Base-by-base conservation (phyloP, 768 basidiomycete species). In the Boletus sp. region DNA sequence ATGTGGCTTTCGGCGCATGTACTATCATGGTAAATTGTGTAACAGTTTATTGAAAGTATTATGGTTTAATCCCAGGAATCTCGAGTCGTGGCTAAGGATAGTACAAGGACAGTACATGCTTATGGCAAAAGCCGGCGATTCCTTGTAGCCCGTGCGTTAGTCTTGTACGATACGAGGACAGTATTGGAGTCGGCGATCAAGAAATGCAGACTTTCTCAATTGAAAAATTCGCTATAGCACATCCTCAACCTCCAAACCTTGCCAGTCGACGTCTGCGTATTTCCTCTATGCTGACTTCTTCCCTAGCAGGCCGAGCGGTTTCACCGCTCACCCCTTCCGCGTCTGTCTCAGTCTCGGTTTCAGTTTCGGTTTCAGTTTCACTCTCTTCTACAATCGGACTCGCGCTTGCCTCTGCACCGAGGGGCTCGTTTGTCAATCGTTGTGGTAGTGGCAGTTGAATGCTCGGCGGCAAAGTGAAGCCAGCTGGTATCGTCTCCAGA, bases 241-340 rank as follows among this genome's bases (percentile, higher is more conserved):
- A 28, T 39, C 24, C 30, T 73, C 64, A 83, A 33, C 75, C 74
- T 17, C 83, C 87, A 70, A 92, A 92, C 58, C 79, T 79, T 7
- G 84, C 87, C 54, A 87, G 68, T 47, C 89, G 74, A 66, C 82
- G 80, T 65, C 77, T 76, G 41, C 89, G 79, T 57, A 92, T 80
- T 64, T 88, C 87, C 52, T 91, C 90, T 35, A 88, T 62, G 59
- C 75, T 81, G 9, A 80, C 76, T 46, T 75, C 66, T 55, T 77
- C 77, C 41, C 65, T 63, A 41, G 64, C 55, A 28, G 45, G 55
- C 32, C 60, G 62, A 20, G 65, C 4, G 2, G 40, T 18, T 46
- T 50, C 40, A 29, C 39, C 28, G 8, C 39, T 37, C 17, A 44
- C 29, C 20, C 50, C 59, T 58, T 67, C 66, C 18, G 54, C 46